Percentiles rank a stretch among this genome's conserved stretches.
phyloP scores from a whole-genome alignment of 495 filamentous ascomycete genomes.

The Pyrenopolyporus hunteri region DNA sequence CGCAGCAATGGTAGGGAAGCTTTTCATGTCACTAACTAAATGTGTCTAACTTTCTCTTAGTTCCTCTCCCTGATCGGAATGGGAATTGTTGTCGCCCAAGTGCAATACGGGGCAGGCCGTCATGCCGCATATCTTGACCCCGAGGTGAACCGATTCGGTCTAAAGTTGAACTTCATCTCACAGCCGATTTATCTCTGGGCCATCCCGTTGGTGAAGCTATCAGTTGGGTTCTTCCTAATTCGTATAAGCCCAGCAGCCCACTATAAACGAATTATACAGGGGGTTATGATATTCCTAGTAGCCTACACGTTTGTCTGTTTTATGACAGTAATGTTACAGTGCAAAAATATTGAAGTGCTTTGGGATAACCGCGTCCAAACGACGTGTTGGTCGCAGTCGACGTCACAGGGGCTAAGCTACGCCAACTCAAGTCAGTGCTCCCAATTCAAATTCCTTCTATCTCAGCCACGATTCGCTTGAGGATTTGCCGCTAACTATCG shows the following conservation, averaged over 20 bases:
- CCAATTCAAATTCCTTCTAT: neutral
- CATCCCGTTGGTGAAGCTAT: conserved; percentile 54
- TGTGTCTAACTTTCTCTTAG: conserved; percentile 1
- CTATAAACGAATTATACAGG: conserved; percentile 47
- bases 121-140: conserved; percentile 44
- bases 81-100: conserved; percentile 44
- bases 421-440: conserved; percentile 41
- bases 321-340: conserved; percentile 41
- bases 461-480: neutral
- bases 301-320: conserved; percentile 49
- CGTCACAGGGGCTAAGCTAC: conserved; percentile 45
- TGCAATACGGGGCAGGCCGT: conserved; percentile 51
- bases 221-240: conserved; percentile 54
- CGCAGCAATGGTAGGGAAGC: conserved; percentile 44
- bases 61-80: conserved; percentile 41
- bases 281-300: conserved; percentile 45
- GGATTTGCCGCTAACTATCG: conserved; percentile 30
- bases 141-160: conserved; percentile 29
- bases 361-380: conserved; percentile 47
- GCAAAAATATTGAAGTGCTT: conserved; percentile 36
- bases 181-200: conserved; percentile 51
- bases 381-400: conserved; percentile 44
- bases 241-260: conserved; percentile 45
- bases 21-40: neutral
- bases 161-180: conserved; percentile 54